Evolutionary conservation across 192 early-diverging fungal genomes (phyloP).

Genomic region (Mortierella claussenii): DNA sequence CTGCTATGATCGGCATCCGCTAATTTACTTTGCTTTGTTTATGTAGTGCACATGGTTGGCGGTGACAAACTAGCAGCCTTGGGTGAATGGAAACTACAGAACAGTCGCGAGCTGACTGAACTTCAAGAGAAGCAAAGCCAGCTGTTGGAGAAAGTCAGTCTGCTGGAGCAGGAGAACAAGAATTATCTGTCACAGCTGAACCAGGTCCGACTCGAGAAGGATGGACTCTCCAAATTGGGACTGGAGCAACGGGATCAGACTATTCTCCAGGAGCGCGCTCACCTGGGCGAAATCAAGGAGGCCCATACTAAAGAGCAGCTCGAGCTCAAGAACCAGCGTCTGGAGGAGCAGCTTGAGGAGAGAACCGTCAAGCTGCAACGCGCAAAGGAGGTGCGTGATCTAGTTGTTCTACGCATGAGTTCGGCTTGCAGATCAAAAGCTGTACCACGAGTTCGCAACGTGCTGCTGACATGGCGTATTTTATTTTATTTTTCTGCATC

Average conservation of each 20-base stretch:
- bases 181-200: constrained; percentile 60
- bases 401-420: constrained; percentile 13
- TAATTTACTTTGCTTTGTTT: background rate
- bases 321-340: constrained; percentile 41
- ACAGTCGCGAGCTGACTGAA: constrained; percentile 18
- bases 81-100: constrained; percentile 35
- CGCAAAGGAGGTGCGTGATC: constrained; percentile 25
- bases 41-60: constrained; percentile 36
- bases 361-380: constrained; percentile 31
- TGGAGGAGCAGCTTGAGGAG: constrained; percentile 50
- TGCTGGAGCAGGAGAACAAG: constrained; percentile 41
- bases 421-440: too few species aligned
- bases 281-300: constrained; percentile 32
- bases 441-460: too few species aligned
- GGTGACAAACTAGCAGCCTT: constrained; percentile 23
- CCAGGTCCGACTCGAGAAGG: constrained; percentile 67
- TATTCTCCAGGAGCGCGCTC: constrained; percentile 61
- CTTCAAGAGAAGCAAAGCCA: constrained; percentile 56
- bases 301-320: constrained; percentile 44
- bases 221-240: constrained; percentile 56
- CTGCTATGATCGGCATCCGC: background rate
- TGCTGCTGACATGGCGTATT: too few species aligned
- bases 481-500: too few species aligned
- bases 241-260: constrained; percentile 66
- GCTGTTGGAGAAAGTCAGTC: constrained; percentile 32